These are phyloP conservation scores for Biscogniauxia mediterranea DNA, from an alignment of 2,329 filamentous ascomycete species.

Conservation along the genomic window DNA sequence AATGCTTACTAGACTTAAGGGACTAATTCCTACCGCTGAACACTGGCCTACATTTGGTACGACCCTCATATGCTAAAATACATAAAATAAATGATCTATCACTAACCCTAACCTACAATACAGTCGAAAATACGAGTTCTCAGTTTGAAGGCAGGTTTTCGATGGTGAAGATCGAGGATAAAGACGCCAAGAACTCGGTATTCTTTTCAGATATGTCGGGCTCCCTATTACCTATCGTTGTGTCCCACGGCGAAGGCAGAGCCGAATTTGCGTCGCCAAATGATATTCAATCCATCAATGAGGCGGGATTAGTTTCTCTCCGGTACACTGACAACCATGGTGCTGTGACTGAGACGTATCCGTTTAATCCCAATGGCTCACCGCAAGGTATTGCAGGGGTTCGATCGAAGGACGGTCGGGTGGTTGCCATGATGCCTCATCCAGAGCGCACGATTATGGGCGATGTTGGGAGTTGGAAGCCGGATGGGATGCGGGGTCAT, in stretches of 20 bases:
- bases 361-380: conserved; percentile 86
- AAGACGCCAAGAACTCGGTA: conserved; percentile 63
- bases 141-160: conserved; percentile 87
- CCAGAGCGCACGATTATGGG: conserved; percentile 85
- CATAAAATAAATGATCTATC: background rate
- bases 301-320: conserved; percentile 69
- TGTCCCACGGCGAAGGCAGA: conserved; percentile 88
- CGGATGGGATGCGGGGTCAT: conserved; percentile 53
- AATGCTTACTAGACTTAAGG: conserved; percentile 81
- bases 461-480: conserved; percentile 74
- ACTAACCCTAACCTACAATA: conserved; percentile 9
- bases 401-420: conserved; percentile 63
- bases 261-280: conserved; percentile 64
- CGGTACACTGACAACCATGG: conserved; percentile 83
- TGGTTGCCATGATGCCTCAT: conserved; percentile 90
- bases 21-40: conserved; percentile 79
- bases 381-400: conserved; percentile 80
- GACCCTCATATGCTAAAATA: background rate
- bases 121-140: conserved; percentile 73
- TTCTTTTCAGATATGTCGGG: conserved; percentile 89
- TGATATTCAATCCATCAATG: conserved; percentile 54
- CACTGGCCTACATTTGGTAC: conserved; percentile 74
- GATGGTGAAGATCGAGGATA: conserved; percentile 78
- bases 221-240: conserved; percentile 77
- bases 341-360: conserved; percentile 76